Evolutionary conservation across 345 rosid genomes (phyloP).

Genomic region (Murraya koenigii): DNA sequence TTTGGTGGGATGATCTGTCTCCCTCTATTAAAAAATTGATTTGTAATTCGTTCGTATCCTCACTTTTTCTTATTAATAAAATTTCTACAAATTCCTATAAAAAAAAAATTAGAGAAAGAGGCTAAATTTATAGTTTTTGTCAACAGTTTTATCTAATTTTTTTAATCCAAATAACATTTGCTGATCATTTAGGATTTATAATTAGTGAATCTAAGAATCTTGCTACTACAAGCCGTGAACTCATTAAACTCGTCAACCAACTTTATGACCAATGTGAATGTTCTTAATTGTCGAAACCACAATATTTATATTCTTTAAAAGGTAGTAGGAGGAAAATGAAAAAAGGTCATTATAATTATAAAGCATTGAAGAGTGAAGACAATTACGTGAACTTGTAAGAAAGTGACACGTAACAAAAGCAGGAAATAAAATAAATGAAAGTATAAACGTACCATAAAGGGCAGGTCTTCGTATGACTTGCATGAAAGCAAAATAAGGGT

Average conservation of each 20-base stretch:
- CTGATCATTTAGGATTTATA: background rate
- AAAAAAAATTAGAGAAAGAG: no score
- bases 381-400: background rate
- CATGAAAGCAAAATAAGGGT: conserved; percentile 38
- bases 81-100: no score
- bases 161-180: no score
- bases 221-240: background rate
- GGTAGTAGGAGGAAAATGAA: background rate
- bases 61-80: no score
- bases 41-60: no score
- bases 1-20: no score
- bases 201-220: background rate
- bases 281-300: background rate
- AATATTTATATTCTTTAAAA: background rate
- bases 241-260: conserved; percentile 7
- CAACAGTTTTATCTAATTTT: no score
- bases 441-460: conserved; percentile 23
- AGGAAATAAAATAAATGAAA: background rate
- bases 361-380: background rate
- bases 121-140: no score
- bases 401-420: background rate
- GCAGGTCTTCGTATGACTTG: conserved; percentile 39
- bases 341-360: background rate
- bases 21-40: no score
- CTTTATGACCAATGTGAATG: background rate